These are phyloP conservation scores for Talaromyces islandicus DNA, from an alignment of 2,329 filamentous ascomycete species.

Conservation along the genomic window DNA sequence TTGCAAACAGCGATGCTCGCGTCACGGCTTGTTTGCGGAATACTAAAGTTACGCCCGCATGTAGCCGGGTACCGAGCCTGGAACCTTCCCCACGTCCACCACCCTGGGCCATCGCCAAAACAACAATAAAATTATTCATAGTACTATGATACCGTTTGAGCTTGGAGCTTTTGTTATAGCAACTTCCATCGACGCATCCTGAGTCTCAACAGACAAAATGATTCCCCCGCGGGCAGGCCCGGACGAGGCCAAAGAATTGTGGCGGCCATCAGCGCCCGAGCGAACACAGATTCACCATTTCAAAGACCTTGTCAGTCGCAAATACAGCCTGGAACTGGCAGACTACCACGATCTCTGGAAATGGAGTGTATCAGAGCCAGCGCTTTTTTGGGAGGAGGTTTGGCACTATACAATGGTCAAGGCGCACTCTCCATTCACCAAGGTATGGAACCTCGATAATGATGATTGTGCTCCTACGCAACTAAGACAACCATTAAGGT, in stretches of 20 bases:
- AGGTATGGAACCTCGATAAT: conserved; percentile 22
- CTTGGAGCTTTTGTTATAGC: neutral
- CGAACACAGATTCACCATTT: conserved; percentile 69
- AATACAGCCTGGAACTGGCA: conserved; percentile 56
- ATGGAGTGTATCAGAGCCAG: conserved; percentile 76
- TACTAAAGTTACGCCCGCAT: neutral
- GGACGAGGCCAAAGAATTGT: conserved; percentile 48
- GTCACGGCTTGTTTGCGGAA: neutral
- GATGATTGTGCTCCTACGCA: neutral
- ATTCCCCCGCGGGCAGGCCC: conserved; percentile 6
- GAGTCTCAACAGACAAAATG: neutral
- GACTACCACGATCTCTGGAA: conserved; percentile 71
- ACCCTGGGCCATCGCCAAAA: neutral
- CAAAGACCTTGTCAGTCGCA: conserved; percentile 61
- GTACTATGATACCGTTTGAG: neutral
- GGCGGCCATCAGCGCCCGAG: conserved; percentile 63
- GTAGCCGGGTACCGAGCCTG: neutral
- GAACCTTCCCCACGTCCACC: neutral
- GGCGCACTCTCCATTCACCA: conserved; percentile 54
- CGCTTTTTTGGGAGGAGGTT: conserved; percentile 75
- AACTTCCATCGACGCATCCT: neutral
- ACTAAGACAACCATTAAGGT: conserved; percentile 45
- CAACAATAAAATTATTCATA: neutral
- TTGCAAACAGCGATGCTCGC: neutral
- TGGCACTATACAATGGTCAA: conserved; percentile 78